Base-by-base conservation (phyloP, 2,329 filamentous ascomycete species). In the Arthroderma sp. region DNA sequence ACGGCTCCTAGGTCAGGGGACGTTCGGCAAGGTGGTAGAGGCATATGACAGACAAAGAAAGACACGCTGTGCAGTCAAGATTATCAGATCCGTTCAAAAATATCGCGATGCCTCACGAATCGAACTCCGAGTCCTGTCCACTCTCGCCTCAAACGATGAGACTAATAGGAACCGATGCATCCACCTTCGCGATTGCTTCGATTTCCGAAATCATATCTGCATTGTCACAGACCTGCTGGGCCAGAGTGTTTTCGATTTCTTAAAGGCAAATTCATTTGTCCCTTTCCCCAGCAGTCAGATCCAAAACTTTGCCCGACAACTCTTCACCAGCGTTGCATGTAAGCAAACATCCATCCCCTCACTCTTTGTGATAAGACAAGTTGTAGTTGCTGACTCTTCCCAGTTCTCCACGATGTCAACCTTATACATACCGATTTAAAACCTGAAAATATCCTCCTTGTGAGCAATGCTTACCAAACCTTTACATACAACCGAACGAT, bases 211-310 rank as follows among this genome's bases (percentile, higher is more conserved):
- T 58, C 93, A 98, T 69, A 97, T 98, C 64, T 98, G 93, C 78
- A 86, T 86, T 60, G 83, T 86, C 65, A 86, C 83, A 13, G 83
- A 86, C 68, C 73, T 86, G 15, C 81, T 97, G 33, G 91, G 91
- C 52, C 91, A 96, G 68, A 97, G 91, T 66, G 91, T 98, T 55
- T 98, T 98, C 70, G 93, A 98, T 73, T 98, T 98, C 65, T 79
- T 98, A 52, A 98, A 98, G 76, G 85, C 86, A 67, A 97, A 97
- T 68, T 81, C 83, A 62, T 98, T 98, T 68, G 90, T 95, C 17
- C 93, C 93, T 0, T 98, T 98, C 67, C 93, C 93, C 11, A 97
- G 94, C 77, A 96, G 91, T 63, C 93, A 98, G 72, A 98, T 98
- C 59, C 93, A 97, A 71, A 91, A 83, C 69, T 97, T 98, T 77